phyloP scores from a whole-genome alignment of 2,329 filamentous ascomycete genomes.

The Penicillium freii region DNA sequence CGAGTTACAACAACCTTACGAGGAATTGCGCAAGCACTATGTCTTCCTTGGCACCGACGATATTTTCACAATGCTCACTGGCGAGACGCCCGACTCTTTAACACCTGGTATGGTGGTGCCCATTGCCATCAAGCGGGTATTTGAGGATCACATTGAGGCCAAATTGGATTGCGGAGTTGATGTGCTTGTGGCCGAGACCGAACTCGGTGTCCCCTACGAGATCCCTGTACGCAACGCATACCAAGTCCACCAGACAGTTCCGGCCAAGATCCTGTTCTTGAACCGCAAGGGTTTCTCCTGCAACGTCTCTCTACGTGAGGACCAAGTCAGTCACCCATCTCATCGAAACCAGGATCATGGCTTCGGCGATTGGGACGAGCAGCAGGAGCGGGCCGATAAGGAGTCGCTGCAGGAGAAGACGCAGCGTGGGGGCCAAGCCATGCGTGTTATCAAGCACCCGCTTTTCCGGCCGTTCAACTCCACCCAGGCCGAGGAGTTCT shows the following conservation, averaged over 20 bases:
- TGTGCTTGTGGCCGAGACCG: conserved; percentile 77
- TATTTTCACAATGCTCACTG: conserved; percentile 94
- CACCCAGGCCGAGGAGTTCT: conserved; percentile 86
- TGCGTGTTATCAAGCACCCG: conserved; percentile 96
- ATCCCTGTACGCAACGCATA: conserved; percentile 71
- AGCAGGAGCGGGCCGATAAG: conserved; percentile 75
- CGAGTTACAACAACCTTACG: conserved; percentile 87
- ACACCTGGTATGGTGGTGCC: conserved; percentile 89
- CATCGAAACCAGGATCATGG: conserved; percentile 68
- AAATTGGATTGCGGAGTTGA: conserved; percentile 94
- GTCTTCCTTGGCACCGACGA: conserved; percentile 68
- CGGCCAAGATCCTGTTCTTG: conserved; percentile 82
- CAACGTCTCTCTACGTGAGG: conserved; percentile 80
- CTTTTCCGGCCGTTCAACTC: conserved; percentile 93
- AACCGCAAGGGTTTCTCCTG: conserved; percentile 82
- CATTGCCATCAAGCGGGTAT: conserved; percentile 81
- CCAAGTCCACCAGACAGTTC: conserved; percentile 75
- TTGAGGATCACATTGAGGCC: conserved; percentile 88
- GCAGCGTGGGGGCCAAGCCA: conserved; percentile 76
- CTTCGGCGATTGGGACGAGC: conserved; percentile 81
- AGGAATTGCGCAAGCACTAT: conserved; percentile 85
- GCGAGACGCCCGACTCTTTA: conserved; percentile 81
- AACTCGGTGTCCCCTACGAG: conserved; percentile 70
- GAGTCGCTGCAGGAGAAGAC: conserved; percentile 84
- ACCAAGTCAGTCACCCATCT: conserved; percentile 71